Conservation (phyloP, 805 yeast genomes). For the Barnettozyma vustinii region DNA sequence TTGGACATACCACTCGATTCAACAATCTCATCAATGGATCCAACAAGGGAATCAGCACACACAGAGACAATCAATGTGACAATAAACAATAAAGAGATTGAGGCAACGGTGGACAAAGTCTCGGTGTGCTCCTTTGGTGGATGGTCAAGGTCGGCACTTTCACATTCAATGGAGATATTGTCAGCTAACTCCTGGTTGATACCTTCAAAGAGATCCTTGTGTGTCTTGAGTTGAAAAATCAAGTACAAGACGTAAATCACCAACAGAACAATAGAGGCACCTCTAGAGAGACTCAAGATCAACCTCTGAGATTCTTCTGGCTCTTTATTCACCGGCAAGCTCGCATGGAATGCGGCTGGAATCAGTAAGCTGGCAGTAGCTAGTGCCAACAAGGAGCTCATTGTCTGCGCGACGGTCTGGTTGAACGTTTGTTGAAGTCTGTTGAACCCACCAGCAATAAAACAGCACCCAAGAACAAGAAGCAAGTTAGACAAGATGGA, state of each 20-base stretch:
- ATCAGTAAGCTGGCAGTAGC: slow-evolving; percentile 84
- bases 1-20: slow-evolving; percentile 80
- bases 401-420: slow-evolving; percentile 96
- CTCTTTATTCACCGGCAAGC: slow-evolving; percentile 41
- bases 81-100: slow-evolving; percentile 48
- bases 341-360: slow-evolving; percentile 94
- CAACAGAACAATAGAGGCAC: slow-evolving; percentile 76
- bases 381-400: slow-evolving; percentile 89
- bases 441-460: slow-evolving; percentile 86
- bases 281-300: slow-evolving; percentile 75
- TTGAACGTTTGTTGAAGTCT: slow-evolving; percentile 83
- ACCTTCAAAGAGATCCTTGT: slow-evolving; percentile 66
- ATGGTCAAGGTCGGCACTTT: slow-evolving; percentile 4
- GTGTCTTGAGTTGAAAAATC: slow-evolving; percentile 85
- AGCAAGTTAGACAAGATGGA: slow-evolving; percentile 84
- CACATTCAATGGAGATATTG: slow-evolving; percentile 4
- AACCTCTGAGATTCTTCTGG: slow-evolving; percentile 32
- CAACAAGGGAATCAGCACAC: slow-evolving; percentile 91
- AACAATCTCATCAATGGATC: slow-evolving; percentile 87
- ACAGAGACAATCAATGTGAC: slow-evolving; percentile 79
- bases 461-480: slow-evolving; percentile 92
- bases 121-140: slow-evolving; percentile 21
- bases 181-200: slow-evolving; percentile 37
- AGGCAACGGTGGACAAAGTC: slow-evolving; percentile 44
- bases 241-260: slow-evolving; percentile 73